Conservation (phyloP, 2,329 filamentous ascomycete species). For the Claviceps monticola region DNA sequence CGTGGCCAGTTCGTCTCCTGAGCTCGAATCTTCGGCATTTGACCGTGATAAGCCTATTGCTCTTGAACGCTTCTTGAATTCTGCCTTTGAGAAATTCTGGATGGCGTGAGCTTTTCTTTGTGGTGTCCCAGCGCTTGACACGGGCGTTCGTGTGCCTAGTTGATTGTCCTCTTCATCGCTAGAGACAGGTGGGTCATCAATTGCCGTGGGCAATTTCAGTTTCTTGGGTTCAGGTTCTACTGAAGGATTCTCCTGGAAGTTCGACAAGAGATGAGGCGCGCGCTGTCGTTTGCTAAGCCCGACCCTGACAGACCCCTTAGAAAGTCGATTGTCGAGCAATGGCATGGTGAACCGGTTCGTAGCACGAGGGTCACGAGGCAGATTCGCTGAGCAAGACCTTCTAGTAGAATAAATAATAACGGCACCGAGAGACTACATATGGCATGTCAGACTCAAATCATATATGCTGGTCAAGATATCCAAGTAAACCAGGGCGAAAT, state of each 20-base stretch:
- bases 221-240: conserved; percentile 1
- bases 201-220: conserved; percentile 7
- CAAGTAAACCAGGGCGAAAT: background rate
- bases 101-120: background rate
- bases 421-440: background rate
- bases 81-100: background rate
- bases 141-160: conserved; percentile 1
- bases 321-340: conserved; percentile 3
- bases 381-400: background rate
- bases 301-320: background rate
- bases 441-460: background rate
- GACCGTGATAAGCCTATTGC: background rate
- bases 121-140: background rate
- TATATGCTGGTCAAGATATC: background rate
- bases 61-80: background rate
- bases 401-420: background rate
- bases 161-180: conserved; percentile 14
- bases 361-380: background rate
- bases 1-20: conserved; percentile 12
- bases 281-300: conserved; percentile 12
- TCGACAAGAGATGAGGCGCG: conserved; percentile 9
- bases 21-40: conserved; percentile 11
- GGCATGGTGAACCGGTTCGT: background rate
- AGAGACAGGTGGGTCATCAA: conserved; percentile 15
- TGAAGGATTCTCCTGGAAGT: background rate